phyloP scores from a whole-genome alignment of 345 rosid species.

The Linum usitatissimum region DNA sequence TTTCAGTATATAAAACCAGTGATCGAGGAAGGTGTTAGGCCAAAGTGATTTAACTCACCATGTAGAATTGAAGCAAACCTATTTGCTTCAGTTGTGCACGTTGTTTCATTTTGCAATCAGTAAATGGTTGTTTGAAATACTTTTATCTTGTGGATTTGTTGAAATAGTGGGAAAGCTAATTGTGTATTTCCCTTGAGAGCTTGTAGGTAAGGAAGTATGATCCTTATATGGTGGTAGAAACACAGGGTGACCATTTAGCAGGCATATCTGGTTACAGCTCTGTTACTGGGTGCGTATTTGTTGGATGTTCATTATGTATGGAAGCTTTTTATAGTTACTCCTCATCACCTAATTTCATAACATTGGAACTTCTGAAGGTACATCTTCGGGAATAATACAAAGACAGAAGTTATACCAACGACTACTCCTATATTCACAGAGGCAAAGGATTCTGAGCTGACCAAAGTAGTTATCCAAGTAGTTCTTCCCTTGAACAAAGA shows the following conservation, averaged over 20 bases:
- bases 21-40: too few species aligned
- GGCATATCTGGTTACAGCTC: slow-evolving; percentile 65
- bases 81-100: too few species aligned
- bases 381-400: slow-evolving; percentile 65
- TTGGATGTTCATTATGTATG: too few species aligned
- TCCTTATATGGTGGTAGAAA: slow-evolving; percentile 70
- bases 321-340: too few species aligned
- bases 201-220: slow-evolving; percentile 55
- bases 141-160: too few species aligned
- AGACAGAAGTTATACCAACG: slow-evolving; percentile 53
- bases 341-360: too few species aligned
- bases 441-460: slow-evolving; percentile 40
- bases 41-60: too few species aligned
- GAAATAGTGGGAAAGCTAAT: neutral
- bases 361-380: slow-evolving; percentile 31
- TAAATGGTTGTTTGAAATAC: too few species aligned
- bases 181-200: neutral
- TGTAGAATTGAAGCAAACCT: too few species aligned
- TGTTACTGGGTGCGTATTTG: slow-evolving; percentile 50
- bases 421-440: slow-evolving; percentile 72
- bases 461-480: slow-evolving; percentile 60
- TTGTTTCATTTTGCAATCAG: too few species aligned
- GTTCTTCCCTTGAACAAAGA: slow-evolving; percentile 69
- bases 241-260: slow-evolving; percentile 61
- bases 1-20: too few species aligned